Conservation (phyloP, 1,139 yeast species). For the Yamadazyma spencermartinsiae region DNA sequence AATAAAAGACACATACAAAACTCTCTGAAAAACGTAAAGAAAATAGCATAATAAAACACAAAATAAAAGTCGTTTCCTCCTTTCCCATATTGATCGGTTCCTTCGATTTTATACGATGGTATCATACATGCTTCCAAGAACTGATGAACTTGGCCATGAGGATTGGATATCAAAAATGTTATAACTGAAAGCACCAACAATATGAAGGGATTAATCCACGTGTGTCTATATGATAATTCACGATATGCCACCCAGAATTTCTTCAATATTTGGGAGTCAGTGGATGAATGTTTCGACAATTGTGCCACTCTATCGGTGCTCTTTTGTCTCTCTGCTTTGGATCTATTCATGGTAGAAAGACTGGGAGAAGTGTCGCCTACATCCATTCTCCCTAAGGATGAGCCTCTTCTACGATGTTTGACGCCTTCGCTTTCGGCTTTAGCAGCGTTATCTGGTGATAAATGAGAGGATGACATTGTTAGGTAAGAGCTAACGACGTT, state of each 20-base stretch:
- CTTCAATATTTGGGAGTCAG: constrained; percentile 44
- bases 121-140: constrained; percentile 60
- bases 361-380: constrained; percentile 61
- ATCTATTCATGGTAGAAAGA: constrained; percentile 47
- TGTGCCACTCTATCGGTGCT: constrained; percentile 36
- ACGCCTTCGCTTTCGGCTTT: too few relatives aligned
- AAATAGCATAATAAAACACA: constrained; percentile 76
- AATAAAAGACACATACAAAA: constrained; percentile 82
- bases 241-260: constrained; percentile 57
- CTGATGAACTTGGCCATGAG: constrained; percentile 58
- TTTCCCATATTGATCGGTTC: constrained; percentile 71
- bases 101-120: constrained; percentile 65
- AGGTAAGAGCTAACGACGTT: neutral
- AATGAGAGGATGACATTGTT: neutral
- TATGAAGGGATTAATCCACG: constrained; percentile 76
- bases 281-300: constrained; percentile 26
- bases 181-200: constrained; percentile 38
- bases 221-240: constrained; percentile 66
- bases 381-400: constrained; percentile 58
- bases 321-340: constrained; percentile 32
- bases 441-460: neutral
- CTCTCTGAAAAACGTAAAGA: constrained; percentile 89
- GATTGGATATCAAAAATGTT: constrained; percentile 48
- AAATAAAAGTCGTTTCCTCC: constrained; percentile 83
- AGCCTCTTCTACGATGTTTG: constrained; percentile 43